Base-by-base conservation (phyloP, 345 rosid genomes). In the Linum lewisii region DNA sequence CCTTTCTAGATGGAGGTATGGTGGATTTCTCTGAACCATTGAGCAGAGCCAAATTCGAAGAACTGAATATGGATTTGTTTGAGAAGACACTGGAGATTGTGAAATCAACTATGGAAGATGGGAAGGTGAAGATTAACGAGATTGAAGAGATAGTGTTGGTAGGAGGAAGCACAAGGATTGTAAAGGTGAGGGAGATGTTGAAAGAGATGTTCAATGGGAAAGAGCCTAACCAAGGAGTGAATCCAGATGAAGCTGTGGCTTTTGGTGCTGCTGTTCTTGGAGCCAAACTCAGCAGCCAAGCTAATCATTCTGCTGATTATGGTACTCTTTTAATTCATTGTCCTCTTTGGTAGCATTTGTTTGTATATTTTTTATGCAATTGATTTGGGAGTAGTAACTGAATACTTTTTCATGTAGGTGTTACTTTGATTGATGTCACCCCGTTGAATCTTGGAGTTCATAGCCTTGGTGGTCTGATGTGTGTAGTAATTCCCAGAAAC, bases 181-280 rank as follows among this genome's bases (percentile, higher is more conserved):
- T n/a, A n/a, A n/a, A n/a, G n/a, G n/a, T n/a, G n/a, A n/a, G n/a
- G n/a, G n/a, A n/a, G n/a, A n/a, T n/a, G n/a, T n/a, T n/a, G n/a
- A n/a, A n/a, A n/a, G n/a, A n/a, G n/a, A n/a, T n/a, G n/a, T n/a
- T n/a, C n/a, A n/a, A n/a, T n/a, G n/a, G n/a, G n/a, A n/a, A n/a
- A n/a, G n/a, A n/a, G n/a, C n/a, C n/a, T n/a, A n/a, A n/a, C n/a
- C n/a, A n/a, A n/a, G n/a, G n/a, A n/a, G 6, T 80, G 37, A 78
- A 81, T 72, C 83, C 87, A 3, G 86, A 84, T 60, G 84, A 84
- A 66, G 90, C 84, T 20, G 84, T 81, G 2, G 81, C 87, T 0
- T 71, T 72, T 57, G 90, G 87, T 2, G 90, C 86, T 0, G 83
- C 90, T 2, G 76, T 84, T 37, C 83, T 81, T 36, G 84, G 81